These are phyloP conservation scores for Pseudogymnoascus sp. DNA, from an alignment of 2,329 filamentous ascomycete genomes.

Conservation along the genomic window DNA sequence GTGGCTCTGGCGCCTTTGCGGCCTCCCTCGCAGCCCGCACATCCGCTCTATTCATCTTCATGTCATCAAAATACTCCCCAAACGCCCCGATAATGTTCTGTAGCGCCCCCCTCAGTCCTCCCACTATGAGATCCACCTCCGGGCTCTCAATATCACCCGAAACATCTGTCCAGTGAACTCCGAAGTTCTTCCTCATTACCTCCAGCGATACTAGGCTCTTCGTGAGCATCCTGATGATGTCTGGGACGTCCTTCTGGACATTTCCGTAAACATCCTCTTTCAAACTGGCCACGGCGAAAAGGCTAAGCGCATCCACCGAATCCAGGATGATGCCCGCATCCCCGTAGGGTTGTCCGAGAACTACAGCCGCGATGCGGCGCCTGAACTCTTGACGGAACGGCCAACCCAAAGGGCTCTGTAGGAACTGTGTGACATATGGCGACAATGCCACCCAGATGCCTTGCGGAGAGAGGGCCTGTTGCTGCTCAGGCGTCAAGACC, in stretches of 20 bases:
- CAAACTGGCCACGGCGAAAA: slow-evolving; percentile 65
- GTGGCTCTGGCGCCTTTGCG: background rate
- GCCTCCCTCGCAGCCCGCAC: slow-evolving; percentile 63
- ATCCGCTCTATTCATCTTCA: slow-evolving; percentile 64
- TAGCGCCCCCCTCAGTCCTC: slow-evolving; percentile 58
- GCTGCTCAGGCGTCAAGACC: slow-evolving; percentile 40
- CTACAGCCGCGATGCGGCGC: slow-evolving; percentile 55
- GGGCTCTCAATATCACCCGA: slow-evolving; percentile 46
- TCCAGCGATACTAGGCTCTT: slow-evolving; percentile 62
- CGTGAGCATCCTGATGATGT: slow-evolving; percentile 67
- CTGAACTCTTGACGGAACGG: slow-evolving; percentile 66
- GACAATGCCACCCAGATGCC: slow-evolving; percentile 37
- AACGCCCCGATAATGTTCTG: slow-evolving; percentile 62
- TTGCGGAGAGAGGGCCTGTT: slow-evolving; percentile 44
- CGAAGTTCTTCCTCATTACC: slow-evolving; percentile 50
- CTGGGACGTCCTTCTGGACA: slow-evolving; percentile 73
- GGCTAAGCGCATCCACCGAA: slow-evolving; percentile 61
- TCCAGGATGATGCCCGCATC: slow-evolving; percentile 62
- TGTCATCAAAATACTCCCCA: slow-evolving; percentile 62
- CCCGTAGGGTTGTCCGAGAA: slow-evolving; percentile 68
- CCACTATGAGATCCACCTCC: slow-evolving; percentile 66
- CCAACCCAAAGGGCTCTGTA: slow-evolving; percentile 50
- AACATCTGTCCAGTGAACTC: slow-evolving; percentile 74
- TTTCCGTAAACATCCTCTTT: slow-evolving; percentile 77
- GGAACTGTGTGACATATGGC: slow-evolving; percentile 23